phyloP scores from a whole-genome alignment of 108 stramenopile species.

The Seminavis robusta region DNA sequence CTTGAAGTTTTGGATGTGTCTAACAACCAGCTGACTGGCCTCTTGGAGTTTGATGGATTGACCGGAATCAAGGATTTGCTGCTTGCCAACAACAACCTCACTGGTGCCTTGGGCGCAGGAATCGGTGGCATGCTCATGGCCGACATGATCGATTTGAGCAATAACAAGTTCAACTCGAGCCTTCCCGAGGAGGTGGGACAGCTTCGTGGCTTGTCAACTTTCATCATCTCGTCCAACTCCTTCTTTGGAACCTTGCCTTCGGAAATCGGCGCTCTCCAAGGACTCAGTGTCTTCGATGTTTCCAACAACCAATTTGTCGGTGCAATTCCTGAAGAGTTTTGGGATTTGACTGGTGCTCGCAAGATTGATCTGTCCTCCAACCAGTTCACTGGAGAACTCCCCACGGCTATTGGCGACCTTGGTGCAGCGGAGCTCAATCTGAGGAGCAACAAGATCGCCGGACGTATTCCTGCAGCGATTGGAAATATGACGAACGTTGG shows the following conservation, averaged over 20 bases:
- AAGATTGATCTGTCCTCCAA: too few species aligned
- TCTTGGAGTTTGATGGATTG: too few species aligned
- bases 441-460: slow-evolving; percentile 23
- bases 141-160: slow-evolving; percentile 3
- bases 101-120: too few species aligned
- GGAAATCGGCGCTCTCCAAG: neutral
- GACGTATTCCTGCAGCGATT: slow-evolving; percentile 20
- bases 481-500: neutral
- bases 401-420: too few species aligned
- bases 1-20: too few species aligned
- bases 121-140: too few species aligned
- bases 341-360: too few species aligned
- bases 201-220: too few species aligned
- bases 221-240: neutral
- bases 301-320: neutral
- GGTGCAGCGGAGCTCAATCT: slow-evolving; percentile 12
- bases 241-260: neutral
- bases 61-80: too few species aligned
- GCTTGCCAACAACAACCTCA: too few species aligned
- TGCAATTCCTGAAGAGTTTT: neutral
- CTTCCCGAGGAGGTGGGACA: neutral
- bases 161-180: slow-evolving; percentile 1
- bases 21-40: too few species aligned
- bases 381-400: too few species aligned
- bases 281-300: neutral